A percentile compares a stretch with the other conserved stretches of the same genome.
These are phyloP conservation scores for Rosa hybrid DNA, from an alignment of 331 rosid genomes.

Conservation along the genomic window DNA sequence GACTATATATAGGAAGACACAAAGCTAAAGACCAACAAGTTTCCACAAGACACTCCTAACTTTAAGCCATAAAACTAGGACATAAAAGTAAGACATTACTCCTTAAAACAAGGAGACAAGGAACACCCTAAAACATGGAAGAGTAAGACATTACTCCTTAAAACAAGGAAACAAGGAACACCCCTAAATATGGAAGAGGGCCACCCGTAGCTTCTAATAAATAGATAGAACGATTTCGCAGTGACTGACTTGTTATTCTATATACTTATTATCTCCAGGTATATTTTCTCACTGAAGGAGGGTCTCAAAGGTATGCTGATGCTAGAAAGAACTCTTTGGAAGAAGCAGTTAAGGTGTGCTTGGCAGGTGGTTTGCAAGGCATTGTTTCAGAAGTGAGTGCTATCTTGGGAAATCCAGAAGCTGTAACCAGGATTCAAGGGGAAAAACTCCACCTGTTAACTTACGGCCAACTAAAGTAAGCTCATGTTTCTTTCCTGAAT, in stretches of 20 bases:
- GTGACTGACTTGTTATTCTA: neutral
- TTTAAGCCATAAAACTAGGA: too few relatives aligned
- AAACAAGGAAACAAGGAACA: too few relatives aligned
- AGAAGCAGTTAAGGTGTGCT: conserved; percentile 48
- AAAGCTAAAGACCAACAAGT: too few relatives aligned
- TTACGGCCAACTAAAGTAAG: conserved; percentile 52
- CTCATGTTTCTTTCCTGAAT: neutral
- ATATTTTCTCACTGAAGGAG: conserved; percentile 55
- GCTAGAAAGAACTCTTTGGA: conserved; percentile 50
- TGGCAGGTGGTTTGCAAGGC: conserved; percentile 48
- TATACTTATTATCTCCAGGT: conserved; percentile 28
- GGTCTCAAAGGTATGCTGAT: conserved; percentile 32
- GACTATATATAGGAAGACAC: too few relatives aligned
- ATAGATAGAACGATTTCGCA: neutral
- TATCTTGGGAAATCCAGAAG: conserved; percentile 39
- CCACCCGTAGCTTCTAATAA: too few relatives aligned
- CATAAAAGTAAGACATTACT: too few relatives aligned
- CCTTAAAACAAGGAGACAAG: too few relatives aligned
- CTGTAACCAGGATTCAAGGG: conserved; percentile 36
- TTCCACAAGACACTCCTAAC: too few relatives aligned
- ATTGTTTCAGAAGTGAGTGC: conserved; percentile 48
- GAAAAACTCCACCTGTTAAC: conserved; percentile 40
- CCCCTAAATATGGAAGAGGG: too few relatives aligned
- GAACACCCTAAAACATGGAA: too few relatives aligned
- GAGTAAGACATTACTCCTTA: too few relatives aligned